Base-by-base conservation (phyloP, 2,329 filamentous ascomycete species). In the Fusarium gaditjirri region DNA sequence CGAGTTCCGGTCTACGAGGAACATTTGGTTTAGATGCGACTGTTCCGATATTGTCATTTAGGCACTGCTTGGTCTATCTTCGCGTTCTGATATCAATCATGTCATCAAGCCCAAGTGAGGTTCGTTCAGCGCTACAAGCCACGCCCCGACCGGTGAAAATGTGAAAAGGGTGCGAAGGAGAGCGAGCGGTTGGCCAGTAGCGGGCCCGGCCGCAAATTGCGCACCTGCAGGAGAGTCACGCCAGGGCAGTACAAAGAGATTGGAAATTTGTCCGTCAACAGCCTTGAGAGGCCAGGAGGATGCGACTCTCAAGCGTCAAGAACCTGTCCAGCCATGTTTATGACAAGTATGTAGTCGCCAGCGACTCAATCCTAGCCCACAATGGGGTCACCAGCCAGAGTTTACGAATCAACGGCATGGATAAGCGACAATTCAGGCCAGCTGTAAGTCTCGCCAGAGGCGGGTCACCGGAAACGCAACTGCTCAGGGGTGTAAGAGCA, bases 321-420 rank as follows among this genome's bases (percentile, higher is more conserved):
- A 43, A 52, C 50, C 41, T 50, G 31, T 50, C 29, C 55, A 31
- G 64, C 63, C 39, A 55, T 64, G 39, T 46, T 50, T 52, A 55
- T 60, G 47, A 61, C 41, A 58, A 49, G 38, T 49, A 61, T 42
- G 43, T 53, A 53, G 36, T 56, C 47, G 31, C 58, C 69, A 61
- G 53, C 65, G 56, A 58, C 61, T 60, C 61, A 59, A 71, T 54
- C 61, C 54, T 65, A 56, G 60, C 53, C 52, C 57, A 50, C 53
- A 47, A 57, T 53, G 61, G 61, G 60, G 50, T 61, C 56, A 50
- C 61, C 33, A 23, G 52, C 42, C 61, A 58, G 50, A 46, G 23
- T 52, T 75, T 76, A 68, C 73, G 70, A 77, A 77, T 77, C 75
- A 76, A 63, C 56, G 53, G 50, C 72, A 68, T 74, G 73, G 65